Evolutionary conservation across 2,329 filamentous ascomycete species (phyloP).

Genomic region (Arthrobotrys sphaeroides): DNA sequence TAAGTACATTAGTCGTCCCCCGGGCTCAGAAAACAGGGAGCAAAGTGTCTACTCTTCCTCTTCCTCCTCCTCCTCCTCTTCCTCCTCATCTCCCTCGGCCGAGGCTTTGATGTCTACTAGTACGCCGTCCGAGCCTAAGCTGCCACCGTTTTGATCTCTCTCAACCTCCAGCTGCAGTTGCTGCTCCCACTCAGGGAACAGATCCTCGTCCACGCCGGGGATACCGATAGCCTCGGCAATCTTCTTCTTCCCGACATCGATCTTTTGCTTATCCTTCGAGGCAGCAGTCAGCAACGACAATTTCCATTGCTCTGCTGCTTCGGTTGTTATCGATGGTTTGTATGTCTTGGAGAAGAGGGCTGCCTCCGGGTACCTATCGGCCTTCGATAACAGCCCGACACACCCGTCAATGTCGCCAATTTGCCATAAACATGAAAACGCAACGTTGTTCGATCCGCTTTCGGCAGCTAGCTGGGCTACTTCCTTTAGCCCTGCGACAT

Average conservation of each 20-base stretch:
- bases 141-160: slow-evolving; percentile 59
- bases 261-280: slow-evolving; percentile 74
- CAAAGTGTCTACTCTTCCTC: slow-evolving; percentile 50
- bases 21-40: not conserved
- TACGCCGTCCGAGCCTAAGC: slow-evolving; percentile 63
- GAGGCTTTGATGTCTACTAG: slow-evolving; percentile 61
- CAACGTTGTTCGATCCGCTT: slow-evolving; percentile 86
- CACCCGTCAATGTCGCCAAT: slow-evolving; percentile 83
- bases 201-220: slow-evolving; percentile 81
- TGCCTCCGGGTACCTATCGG: slow-evolving; percentile 82
- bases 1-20: slow-evolving; percentile 26
- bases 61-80: slow-evolving; percentile 55
- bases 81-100: slow-evolving; percentile 60
- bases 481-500: slow-evolving; percentile 76
- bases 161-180: slow-evolving; percentile 83
- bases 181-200: slow-evolving; percentile 97
- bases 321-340: slow-evolving; percentile 78
- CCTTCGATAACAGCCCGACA: slow-evolving; percentile 79
- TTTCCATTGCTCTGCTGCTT: slow-evolving; percentile 82
- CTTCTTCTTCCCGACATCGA: slow-evolving; percentile 70
- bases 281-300: slow-evolving; percentile 66
- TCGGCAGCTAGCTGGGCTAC: slow-evolving; percentile 79
- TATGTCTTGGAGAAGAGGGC: slow-evolving; percentile 95
- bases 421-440: slow-evolving; percentile 90
- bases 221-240: slow-evolving; percentile 84